Percentiles rank a stretch among this genome's conserved stretches.
These are phyloP conservation scores for Hordeum marinum DNA, from an alignment of 176 grass and related monocot species.

Conservation along the genomic window DNA sequence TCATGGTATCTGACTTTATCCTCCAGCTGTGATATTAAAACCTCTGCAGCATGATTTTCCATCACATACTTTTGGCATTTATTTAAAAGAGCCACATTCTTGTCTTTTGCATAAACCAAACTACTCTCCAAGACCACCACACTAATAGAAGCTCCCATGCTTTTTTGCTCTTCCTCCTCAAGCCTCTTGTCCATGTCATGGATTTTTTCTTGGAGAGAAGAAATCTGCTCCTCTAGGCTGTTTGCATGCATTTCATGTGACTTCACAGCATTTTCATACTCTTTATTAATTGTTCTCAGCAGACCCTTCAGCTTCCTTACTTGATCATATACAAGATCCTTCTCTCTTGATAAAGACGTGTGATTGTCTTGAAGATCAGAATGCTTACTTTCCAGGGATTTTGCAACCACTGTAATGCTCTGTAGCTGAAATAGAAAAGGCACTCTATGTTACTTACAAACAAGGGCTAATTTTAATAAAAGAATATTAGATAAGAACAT, in stretches of 20 bases:
- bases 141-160: conserved; percentile 40
- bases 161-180: conserved; percentile 54
- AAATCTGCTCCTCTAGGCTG: conserved; percentile 46
- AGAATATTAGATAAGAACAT: conserved; percentile 7
- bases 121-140: conserved; percentile 60
- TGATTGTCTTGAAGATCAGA: conserved; percentile 44
- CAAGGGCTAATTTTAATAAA: background rate
- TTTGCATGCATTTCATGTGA: conserved; percentile 40
- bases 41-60: conserved; percentile 37
- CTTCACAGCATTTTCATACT: conserved; percentile 38
- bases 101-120: conserved; percentile 61
- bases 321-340: conserved; percentile 58
- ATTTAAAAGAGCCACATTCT: conserved; percentile 39
- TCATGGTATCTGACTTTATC: conserved; percentile 42
- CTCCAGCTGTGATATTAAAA: conserved; percentile 58
- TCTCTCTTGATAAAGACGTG: conserved; percentile 54
- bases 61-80: conserved; percentile 42
- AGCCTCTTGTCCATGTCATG: conserved; percentile 41
- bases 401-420: conserved; percentile 46
- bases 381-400: conserved; percentile 55
- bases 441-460: conserved; percentile 21
- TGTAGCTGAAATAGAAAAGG: conserved; percentile 49
- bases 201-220: conserved; percentile 50
- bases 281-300: conserved; percentile 48
- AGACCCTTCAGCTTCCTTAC: conserved; percentile 53